A percentile compares a stretch with the other conserved stretches of the same genome.
Evolutionary conservation across 1,139 yeast species (phyloP).

Genomic region (Pichiaceae sp.): DNA sequence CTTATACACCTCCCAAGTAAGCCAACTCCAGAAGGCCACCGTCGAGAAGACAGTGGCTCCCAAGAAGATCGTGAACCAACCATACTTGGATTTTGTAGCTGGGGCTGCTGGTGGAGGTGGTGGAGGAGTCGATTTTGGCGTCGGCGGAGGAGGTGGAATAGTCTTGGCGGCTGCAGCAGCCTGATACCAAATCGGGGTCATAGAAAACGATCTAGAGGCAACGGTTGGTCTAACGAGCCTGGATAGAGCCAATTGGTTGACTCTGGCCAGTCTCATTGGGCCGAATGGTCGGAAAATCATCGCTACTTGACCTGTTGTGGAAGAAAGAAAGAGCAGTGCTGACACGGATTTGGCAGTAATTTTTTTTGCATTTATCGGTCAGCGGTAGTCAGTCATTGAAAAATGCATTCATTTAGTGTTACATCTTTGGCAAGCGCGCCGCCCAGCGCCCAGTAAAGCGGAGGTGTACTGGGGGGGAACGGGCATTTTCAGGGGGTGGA

Average conservation of each 20-base stretch:
- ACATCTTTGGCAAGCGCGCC: no score
- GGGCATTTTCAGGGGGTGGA: no score
- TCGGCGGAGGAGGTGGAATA: background rate
- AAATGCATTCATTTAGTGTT: no score
- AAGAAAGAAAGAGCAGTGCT: no score
- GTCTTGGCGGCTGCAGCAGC: background rate
- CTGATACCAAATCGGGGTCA: background rate
- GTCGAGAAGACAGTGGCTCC: conserved; percentile 20
- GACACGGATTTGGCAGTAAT: no score
- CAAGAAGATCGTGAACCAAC: conserved; percentile 16
- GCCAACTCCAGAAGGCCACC: conserved; percentile 36
- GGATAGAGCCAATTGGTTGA: background rate
- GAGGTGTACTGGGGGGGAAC: no score
- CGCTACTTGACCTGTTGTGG: no score
- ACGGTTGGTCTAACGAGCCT: background rate
- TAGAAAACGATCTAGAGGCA: background rate
- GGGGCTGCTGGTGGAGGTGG: background rate
- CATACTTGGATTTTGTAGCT: conserved; percentile 8
- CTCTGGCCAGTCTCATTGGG: background rate
- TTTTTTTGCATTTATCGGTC: no score
- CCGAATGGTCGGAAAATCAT: background rate
- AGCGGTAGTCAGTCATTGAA: no score
- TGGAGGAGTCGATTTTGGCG: background rate
- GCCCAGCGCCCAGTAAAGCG: no score
- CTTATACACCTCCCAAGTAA: conserved; percentile 42